Evolutionary conservation across 768 basidiomycete genomes (phyloP), one percentile per base, ranked within the genome.

Genomic region (Piloderma croceum): DNA sequence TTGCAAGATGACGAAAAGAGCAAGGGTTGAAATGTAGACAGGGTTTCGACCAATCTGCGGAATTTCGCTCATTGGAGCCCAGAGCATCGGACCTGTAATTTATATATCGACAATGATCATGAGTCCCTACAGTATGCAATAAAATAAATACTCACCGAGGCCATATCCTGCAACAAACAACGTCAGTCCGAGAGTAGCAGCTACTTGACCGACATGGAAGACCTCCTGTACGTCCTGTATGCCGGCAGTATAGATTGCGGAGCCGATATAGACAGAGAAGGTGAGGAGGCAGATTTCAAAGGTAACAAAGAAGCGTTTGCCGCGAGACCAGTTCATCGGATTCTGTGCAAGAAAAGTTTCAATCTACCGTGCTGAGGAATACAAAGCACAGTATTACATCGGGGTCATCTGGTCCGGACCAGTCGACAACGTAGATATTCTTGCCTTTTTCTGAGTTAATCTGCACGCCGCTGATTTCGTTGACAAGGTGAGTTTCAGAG

Each of bases 221-320:
- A 9, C 27, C 15, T 29, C 27, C 15, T 29, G 10, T 29, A 29
- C 10, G 15, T 9, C 9, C 10, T 9, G 27, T 15, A 9, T 15
- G 27, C 27, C 27, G 10, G 27, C 10, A 15, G 15, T 15, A 29
- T 29, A 29, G 15, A 29, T 9, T 9, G 27, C 9, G 27, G 10
- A 9, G 38, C 62, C 63, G 42, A 64, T 57, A 47, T 63, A 65
- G 20, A 63, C 52, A 34, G 52, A 49, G 41, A 62, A 57, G 1
- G 62, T 63, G 35, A 65, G 43, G 33, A 63, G 45, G 34, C 58
- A 59, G 10, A 29, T 15, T 29, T 29, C 10, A 15, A 15, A 9
- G 27, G 27, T 15, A 29, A 29, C 15, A 9, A 29, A 15, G 27
- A 29, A 9, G 10, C 15, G 9, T 15, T 15, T 9, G 9, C 27